Conservation (phyloP, 495 filamentous ascomycete species). For the Hypoxylon subgilvum region DNA sequence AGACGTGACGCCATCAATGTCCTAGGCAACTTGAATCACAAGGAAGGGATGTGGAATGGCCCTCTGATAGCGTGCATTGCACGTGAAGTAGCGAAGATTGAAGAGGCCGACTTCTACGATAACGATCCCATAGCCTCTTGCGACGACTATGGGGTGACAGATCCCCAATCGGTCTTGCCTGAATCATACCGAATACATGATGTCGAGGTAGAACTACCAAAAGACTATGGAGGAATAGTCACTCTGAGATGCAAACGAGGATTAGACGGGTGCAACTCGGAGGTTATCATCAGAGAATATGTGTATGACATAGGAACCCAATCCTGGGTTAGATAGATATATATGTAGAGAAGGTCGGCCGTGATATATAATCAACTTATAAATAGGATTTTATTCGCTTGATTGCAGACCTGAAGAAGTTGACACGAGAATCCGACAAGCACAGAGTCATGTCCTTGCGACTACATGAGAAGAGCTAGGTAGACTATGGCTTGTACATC, state of each 20-base stretch:
- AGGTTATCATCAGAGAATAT: constrained; percentile 18
- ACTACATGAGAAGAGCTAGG: too few species aligned
- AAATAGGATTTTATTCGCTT: not conserved
- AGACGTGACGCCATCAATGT: constrained; percentile 52
- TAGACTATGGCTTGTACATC: too few species aligned
- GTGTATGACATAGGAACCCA: constrained; percentile 13
- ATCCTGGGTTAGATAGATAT: too few species aligned
- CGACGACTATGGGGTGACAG: not conserved
- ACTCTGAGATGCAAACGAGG: constrained; percentile 13
- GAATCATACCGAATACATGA: constrained; percentile 25
- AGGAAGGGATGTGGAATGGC: constrained; percentile 60
- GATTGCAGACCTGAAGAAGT: not conserved
- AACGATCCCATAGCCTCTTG: not conserved
- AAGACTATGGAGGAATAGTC: constrained; percentile 16
- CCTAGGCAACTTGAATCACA: constrained; percentile 47
- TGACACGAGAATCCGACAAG: too few species aligned
- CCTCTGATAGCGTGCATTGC: constrained; percentile 36
- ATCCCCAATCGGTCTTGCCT: not conserved
- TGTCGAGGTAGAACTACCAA: constrained; percentile 25
- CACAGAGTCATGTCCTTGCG: too few species aligned
- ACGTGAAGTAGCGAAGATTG: constrained; percentile 45
- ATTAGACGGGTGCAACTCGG: constrained; percentile 3
- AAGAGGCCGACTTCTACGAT: constrained; percentile 43
- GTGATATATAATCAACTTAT: not conserved
- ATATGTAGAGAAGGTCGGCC: not conserved